A percentile compares a stretch with the other conserved stretches of the same genome.
phyloP scores from a whole-genome alignment of 257 asterid genomes.

The Solanum sparsipilum region DNA sequence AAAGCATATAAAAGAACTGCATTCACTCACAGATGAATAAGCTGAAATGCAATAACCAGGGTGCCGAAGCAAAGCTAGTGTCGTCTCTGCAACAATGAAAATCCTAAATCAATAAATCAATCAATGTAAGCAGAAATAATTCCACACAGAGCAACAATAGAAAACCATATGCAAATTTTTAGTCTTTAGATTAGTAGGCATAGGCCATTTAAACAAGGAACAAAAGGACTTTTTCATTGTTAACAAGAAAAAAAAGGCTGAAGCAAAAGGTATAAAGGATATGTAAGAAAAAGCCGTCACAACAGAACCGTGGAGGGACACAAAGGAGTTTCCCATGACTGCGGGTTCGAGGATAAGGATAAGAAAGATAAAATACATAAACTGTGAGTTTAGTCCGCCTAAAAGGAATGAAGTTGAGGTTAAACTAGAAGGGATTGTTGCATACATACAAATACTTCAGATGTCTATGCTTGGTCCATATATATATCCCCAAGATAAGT shows the following conservation, averaged over 20 bases:
- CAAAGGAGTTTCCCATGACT: background rate
- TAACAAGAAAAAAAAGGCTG: background rate
- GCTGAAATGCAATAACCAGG: slow-evolving; percentile 95
- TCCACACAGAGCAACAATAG: background rate
- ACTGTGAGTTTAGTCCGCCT: background rate
- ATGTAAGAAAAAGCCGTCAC: background rate
- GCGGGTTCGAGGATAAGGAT: background rate
- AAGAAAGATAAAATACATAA: background rate
- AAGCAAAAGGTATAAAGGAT: background rate
- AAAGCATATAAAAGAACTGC: background rate
- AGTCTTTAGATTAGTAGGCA: background rate
- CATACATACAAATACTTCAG: background rate
- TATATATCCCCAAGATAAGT: background rate
- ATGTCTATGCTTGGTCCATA: background rate
- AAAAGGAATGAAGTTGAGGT: background rate
- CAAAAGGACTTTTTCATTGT: background rate
- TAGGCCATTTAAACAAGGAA: background rate
- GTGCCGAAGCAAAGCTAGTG: slow-evolving; percentile 88
- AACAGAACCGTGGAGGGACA: background rate
- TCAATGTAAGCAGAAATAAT: background rate
- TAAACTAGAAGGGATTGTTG: background rate
- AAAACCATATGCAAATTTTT: background rate
- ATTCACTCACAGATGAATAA: slow-evolving; percentile 70
- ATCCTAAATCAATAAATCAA: background rate
- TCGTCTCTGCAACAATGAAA: slow-evolving; percentile 66